Base-by-base conservation (phyloP, 129 eudicot species). In the Tanacetum coccineum region DNA sequence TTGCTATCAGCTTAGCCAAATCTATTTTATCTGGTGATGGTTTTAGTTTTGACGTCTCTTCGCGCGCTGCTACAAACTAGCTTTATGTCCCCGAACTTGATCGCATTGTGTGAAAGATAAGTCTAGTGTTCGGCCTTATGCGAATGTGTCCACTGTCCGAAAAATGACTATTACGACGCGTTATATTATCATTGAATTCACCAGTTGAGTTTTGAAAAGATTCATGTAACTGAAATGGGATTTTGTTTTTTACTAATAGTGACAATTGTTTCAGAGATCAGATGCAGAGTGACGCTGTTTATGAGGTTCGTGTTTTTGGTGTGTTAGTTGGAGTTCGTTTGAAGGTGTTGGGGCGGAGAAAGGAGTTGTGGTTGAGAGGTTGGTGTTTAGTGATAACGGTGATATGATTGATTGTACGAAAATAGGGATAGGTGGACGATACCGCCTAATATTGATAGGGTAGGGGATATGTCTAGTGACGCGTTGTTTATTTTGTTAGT, bases 371-470 rank as follows among this genome's bases (percentile, higher is more conserved):
- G n/a, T n/a, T n/a, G n/a, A n/a, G n/a, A n/a, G n/a, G n/a, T 65
- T 92, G 32, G 69, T 78, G 2, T 92, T 92, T 47, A 88, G 91
- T 45, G 96, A 93, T 17, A 86, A 92, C 48, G 98, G 96, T 0
- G 98, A 92, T 66, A 83, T 86, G 95, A 93, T 93, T 36, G 98
- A 93, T 68, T 93, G 98, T 64, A 93, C 98, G 3, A 86, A 88
- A 62, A 93, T 93, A 96, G 98, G 98, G 57, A 83, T 88, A 9
- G 95, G 95, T 3, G 96, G 51, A 96, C 96, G 0, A 88, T 88
- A 9, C 98, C 96, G n/a, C n/a, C n/a, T n/a, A n/a, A n/a, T n/a
- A n/a, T n/a, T n/a, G n/a, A n/a, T n/a, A n/a, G n/a, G n/a, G n/a
- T n/a, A n/a, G n/a, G n/a, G n/a, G n/a, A n/a, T n/a, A n/a, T n/a